These are phyloP conservation scores for Metschnikowia amazonensis DNA, from an alignment of 805 yeast species.

Conservation along the genomic window DNA sequence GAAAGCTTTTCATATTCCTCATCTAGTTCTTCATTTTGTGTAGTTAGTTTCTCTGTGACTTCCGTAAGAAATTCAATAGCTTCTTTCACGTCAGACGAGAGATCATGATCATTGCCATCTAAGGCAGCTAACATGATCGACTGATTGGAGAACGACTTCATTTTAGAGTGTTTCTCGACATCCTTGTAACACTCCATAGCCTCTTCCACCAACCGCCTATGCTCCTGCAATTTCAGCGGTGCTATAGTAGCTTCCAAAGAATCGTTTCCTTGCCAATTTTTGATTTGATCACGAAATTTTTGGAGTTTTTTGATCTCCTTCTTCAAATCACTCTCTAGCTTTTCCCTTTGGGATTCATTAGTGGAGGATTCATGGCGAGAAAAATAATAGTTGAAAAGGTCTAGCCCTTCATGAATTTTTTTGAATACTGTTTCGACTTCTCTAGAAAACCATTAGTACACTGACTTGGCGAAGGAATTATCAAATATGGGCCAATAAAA, in stretches of 20 bases:
- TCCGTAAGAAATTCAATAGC: conserved; percentile 32
- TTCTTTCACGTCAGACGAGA: conserved; percentile 34
- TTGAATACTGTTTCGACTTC: conserved; percentile 43
- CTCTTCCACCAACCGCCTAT: conserved; percentile 39
- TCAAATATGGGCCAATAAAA: background rate
- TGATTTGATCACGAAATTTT: conserved; percentile 44
- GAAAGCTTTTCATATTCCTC: conserved; percentile 39
- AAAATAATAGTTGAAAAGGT: conserved; percentile 42
- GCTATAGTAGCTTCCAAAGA: conserved; percentile 21
- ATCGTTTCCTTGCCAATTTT: conserved; percentile 40
- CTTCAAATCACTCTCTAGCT: conserved; percentile 42
- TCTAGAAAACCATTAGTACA: conserved; percentile 22
- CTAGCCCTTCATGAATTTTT: conserved; percentile 43
- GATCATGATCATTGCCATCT: conserved; percentile 19
- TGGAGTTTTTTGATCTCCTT: conserved; percentile 45
- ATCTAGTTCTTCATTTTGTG: conserved; percentile 36
- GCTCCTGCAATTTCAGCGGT: conserved; percentile 27
- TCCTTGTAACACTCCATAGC: conserved; percentile 46
- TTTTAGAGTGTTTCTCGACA: conserved; percentile 40
- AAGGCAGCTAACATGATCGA: conserved; percentile 42
- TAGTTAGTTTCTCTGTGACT: conserved; percentile 28
- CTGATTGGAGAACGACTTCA: conserved; percentile 44
- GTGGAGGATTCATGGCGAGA: conserved; percentile 39
- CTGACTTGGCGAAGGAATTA: background rate
- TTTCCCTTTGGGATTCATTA: conserved; percentile 41